Percentiles rank a stretch among this genome's conserved stretches.
Conservation (phyloP, 108 stramenopile species). For the Pseudonitzschia multiseries region DNA sequence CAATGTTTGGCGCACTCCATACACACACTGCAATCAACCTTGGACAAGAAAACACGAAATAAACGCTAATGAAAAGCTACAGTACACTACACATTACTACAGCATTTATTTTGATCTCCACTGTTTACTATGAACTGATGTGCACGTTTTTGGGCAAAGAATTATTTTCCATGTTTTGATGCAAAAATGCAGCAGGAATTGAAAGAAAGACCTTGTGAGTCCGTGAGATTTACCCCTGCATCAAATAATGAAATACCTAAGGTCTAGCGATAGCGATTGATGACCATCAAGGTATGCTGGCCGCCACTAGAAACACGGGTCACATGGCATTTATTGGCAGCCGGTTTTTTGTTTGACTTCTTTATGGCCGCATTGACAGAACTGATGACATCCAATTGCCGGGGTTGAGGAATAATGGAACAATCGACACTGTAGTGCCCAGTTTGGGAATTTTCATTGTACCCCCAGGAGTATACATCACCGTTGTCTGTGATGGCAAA, state of each 20-base stretch:
- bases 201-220: not conserved
- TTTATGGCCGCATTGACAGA: not conserved
- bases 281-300: constrained; percentile 51
- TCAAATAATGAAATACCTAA: not conserved
- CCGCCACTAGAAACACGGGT: constrained; percentile 53
- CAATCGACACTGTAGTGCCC: constrained; percentile 54
- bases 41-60: no score
- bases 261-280: constrained; percentile 23
- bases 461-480: constrained; percentile 93
- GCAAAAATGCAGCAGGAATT: no score
- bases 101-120: no score
- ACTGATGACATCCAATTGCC: constrained; percentile 2
- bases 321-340: constrained; percentile 29
- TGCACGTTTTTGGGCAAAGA: no score
- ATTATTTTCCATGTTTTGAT: no score
- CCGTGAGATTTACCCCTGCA: not conserved
- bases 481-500: constrained; percentile 63
- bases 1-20: no score
- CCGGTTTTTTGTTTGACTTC: constrained; percentile 18
- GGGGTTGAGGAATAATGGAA: constrained; percentile 18
- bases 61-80: no score
- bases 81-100: no score
- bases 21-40: no score
- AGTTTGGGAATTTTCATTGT: constrained; percentile 54
- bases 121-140: no score